These are phyloP conservation scores for Globisporangium canariense DNA, from an alignment of 352 stramenopile species.

Conservation along the genomic window DNA sequence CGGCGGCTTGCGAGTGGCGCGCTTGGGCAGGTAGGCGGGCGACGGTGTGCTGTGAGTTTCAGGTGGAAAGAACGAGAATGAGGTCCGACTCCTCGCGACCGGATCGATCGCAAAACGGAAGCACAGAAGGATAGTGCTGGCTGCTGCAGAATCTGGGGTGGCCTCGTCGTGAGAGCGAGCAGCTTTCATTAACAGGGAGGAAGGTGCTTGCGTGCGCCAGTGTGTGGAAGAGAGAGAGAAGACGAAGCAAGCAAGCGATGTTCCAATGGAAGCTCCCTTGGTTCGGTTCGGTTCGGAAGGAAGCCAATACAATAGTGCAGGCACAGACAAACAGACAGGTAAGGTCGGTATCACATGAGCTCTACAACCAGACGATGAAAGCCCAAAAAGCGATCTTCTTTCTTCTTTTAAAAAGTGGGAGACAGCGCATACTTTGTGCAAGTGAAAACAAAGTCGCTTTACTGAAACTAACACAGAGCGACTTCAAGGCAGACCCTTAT, in stretches of 20 bases:
- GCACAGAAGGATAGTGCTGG: neutral
- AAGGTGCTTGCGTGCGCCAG: no score
- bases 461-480: conserved; percentile 1
- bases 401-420: neutral
- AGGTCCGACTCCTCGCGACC: conserved; percentile 15
- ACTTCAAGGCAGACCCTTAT: neutral
- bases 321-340: neutral
- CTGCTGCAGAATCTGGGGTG: neutral
- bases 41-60: conserved; percentile 12
- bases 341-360: neutral
- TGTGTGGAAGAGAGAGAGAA: no score
- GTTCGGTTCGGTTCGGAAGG: neutral
- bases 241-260: no score
- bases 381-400: neutral
- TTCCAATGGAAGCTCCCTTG: neutral
- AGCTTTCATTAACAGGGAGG: neutral
- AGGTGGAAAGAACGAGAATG: conserved; percentile 19
- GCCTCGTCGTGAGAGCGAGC: neutral
- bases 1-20: neutral
- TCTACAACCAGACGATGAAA: neutral
- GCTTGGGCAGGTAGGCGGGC: neutral
- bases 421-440: neutral
- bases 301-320: neutral
- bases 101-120: conserved; percentile 7
- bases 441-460: neutral